Conservation (phyloP, 2,329 filamentous ascomycete species). For the Aspergillus sp. region DNA sequence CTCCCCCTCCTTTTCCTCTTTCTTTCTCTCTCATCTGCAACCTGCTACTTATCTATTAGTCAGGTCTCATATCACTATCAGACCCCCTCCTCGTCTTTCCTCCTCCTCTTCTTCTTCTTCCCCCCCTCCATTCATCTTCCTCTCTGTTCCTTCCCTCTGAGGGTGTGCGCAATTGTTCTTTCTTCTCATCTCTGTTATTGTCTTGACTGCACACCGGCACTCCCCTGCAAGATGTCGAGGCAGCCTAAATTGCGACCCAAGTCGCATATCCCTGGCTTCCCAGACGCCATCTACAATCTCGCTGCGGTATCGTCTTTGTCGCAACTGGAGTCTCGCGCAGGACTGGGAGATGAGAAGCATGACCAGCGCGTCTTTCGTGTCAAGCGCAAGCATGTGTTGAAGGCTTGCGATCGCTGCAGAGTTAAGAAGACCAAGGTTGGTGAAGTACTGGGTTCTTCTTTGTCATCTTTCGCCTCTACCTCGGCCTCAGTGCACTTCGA, state of each 20-base stretch:
- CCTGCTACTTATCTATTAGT: conserved; percentile 11
- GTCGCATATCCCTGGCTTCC: conserved; percentile 36
- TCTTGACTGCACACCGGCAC: conserved; percentile 5
- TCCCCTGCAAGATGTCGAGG: conserved; percentile 40
- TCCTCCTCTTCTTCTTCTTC: background rate
- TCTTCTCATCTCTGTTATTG: conserved; percentile 9
- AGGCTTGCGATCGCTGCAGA: conserved; percentile 49
- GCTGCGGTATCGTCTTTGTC: conserved; percentile 34
- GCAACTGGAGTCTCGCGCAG: conserved; percentile 31
- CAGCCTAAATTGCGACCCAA: conserved; percentile 44
- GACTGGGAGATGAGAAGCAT: conserved; percentile 35
- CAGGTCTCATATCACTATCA: conserved; percentile 6
- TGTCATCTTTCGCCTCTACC: conserved; percentile 6
- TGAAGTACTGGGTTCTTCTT: conserved; percentile 14
- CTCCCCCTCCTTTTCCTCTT: conserved; percentile 20
- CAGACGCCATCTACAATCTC: conserved; percentile 39
- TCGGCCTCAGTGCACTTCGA: background rate
- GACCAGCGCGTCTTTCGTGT: conserved; percentile 45
- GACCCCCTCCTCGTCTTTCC: background rate
- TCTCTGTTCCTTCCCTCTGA: background rate
- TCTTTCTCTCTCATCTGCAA: conserved; percentile 1
- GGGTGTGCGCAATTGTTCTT: conserved; percentile 8
- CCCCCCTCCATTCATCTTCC: background rate
- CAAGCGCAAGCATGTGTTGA: conserved; percentile 48
- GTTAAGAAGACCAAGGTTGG: conserved; percentile 49